Base-by-base conservation (phyloP, 208 protist genomes). In the Vickermania spadyakhi region DNA sequence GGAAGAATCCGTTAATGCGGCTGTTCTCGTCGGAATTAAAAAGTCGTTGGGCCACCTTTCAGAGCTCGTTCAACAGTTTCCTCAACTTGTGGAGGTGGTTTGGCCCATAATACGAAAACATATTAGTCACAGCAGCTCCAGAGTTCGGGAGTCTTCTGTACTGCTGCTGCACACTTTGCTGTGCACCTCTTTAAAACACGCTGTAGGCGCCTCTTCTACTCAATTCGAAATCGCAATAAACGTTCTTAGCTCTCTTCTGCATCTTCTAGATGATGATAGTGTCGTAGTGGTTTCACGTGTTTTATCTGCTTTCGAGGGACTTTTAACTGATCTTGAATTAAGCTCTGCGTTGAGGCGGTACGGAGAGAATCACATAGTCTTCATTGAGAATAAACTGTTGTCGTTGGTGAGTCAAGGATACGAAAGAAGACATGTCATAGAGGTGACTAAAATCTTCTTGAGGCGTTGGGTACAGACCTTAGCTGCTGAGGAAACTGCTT, bases 141-240 rank as follows among this genome's bases (percentile, higher is more conserved):
- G 75, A 1, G 84, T 93, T 63, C 80, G 89, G 0, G 89, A 93
- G 75, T 79, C 78, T 2, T 79, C 75, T 26, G 72, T 92, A 29
- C 72, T 79, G n/a, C 70, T 95, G 11, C 75, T 95, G 5, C 57
- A 86, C n/a, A 79, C 74, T 0, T 58, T 90, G 29, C 58, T 95
- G 42, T 18, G 26, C 28, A 18, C 54, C 51, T 28, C 49, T 58
- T 45, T 28, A n/a, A 11, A 11, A 21, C 11, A 11, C 11, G 41
- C 41, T 11, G 41, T 18, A 21, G 25, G 51, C 5, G 13, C 2
- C 53, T 23, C 4, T 25, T 18, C 4, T 41, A 53, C 62, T 26
- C 55, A 62, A 27, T 45, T 69, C n/a, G 57, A 75, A 25, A 54
- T 75, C 11, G 62, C 72, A 3, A 56, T 70, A 3, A 74, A 89